These are phyloP conservation scores for Lasiodiplodia citricola DNA, from an alignment of 2,329 filamentous ascomycete species.

Conservation along the genomic window DNA sequence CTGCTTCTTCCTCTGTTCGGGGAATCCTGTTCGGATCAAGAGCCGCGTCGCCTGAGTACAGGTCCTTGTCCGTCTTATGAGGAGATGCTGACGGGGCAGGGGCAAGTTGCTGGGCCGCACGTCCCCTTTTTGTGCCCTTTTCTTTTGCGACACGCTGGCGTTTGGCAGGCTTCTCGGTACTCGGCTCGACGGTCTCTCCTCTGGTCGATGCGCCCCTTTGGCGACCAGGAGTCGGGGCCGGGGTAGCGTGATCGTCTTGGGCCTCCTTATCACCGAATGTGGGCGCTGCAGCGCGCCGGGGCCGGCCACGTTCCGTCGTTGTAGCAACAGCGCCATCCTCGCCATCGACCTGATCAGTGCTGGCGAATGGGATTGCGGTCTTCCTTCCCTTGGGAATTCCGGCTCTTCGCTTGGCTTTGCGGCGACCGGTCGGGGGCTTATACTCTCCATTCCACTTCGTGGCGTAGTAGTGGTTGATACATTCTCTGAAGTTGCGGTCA, in stretches of 20 bases:
- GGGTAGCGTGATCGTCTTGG: conserved; percentile 53
- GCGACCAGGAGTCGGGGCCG: conserved; percentile 65
- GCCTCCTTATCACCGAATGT: conserved; percentile 70
- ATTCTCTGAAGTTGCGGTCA: conserved; percentile 74
- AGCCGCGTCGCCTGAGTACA: conserved; percentile 11
- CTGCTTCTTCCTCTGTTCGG: conserved; percentile 16
- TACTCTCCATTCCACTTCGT: conserved; percentile 77
- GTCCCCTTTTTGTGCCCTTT: conserved; percentile 39
- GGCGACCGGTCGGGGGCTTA: conserved; percentile 54
- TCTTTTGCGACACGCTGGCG: conserved; percentile 41
- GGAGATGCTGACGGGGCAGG: conserved; percentile 37
- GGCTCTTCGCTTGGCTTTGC: conserved; percentile 20
- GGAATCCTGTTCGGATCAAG: neutral
- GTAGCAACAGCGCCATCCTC: conserved; percentile 43
- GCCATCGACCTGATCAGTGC: conserved; percentile 55
- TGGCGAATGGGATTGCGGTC: conserved; percentile 18
- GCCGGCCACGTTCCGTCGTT: conserved; percentile 56
- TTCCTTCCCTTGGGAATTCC: conserved; percentile 20
- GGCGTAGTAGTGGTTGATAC: conserved; percentile 86
- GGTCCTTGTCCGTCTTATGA: conserved; percentile 27
- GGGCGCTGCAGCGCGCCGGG: conserved; percentile 65
- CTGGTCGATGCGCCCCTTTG: conserved; percentile 46
- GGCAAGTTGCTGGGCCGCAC: conserved; percentile 38
- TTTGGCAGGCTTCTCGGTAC: conserved; percentile 42
- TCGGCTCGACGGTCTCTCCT: conserved; percentile 30